phyloP scores from a whole-genome alignment of 495 filamentous ascomycete species.

The Umbilicaria muhlenbergii region DNA sequence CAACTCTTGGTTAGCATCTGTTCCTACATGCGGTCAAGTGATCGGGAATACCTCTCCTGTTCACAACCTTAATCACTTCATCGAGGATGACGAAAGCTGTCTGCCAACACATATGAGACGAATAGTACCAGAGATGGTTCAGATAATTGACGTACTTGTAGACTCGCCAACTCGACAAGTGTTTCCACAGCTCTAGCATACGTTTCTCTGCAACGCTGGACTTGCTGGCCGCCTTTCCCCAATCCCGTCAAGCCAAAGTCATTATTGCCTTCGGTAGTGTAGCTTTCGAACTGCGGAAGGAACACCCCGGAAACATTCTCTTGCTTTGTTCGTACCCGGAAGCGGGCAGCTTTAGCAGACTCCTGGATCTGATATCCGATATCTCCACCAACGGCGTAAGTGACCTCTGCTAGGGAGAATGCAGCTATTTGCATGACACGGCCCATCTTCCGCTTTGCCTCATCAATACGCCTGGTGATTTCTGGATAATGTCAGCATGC shows the following conservation, averaged over 20 bases:
- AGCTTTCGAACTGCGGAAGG: constrained; percentile 84
- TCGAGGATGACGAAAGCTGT: constrained; percentile 97
- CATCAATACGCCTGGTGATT: constrained; percentile 93
- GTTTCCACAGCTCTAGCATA: constrained; percentile 97
- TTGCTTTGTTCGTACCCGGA: constrained; percentile 83
- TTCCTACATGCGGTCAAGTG: not conserved
- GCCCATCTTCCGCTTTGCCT: constrained; percentile 99
- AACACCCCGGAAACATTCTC: constrained; percentile 98
- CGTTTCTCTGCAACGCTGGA: constrained; percentile 86
- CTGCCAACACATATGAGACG: constrained; percentile 19
- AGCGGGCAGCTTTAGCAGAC: constrained; percentile 79
- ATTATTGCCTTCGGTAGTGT: constrained; percentile 69
- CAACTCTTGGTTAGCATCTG: constrained; percentile 13
- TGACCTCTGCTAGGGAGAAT: constrained; percentile 94
- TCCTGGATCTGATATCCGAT: constrained; percentile 97
- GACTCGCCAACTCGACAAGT: constrained; percentile 85
- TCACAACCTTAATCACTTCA: constrained; percentile 98
- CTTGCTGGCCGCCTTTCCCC: constrained; percentile 94
- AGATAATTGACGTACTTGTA: constrained; percentile 41
- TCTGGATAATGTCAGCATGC: constrained; percentile 34
- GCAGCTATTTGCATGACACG: constrained; percentile 98
- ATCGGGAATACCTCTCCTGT: constrained; percentile 57
- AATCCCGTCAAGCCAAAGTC: constrained; percentile 94
- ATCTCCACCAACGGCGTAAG: constrained; percentile 90
- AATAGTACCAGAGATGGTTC: not conserved